phyloP scores from a whole-genome alignment of 1,139 yeast species.

The Hansenula sp. region DNA sequence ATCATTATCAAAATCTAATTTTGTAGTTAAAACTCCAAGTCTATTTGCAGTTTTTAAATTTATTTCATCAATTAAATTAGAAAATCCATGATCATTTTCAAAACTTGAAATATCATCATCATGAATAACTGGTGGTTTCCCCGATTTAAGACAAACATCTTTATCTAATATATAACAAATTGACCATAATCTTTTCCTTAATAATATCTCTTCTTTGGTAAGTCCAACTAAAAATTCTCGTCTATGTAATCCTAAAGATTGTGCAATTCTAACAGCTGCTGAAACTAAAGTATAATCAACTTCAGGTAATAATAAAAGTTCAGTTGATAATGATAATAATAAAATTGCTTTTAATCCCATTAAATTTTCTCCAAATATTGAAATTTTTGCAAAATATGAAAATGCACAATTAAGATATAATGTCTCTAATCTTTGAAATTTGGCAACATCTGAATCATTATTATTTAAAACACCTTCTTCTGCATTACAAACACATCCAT shows the following conservation, averaged over 20 bases:
- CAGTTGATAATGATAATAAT: conserved; percentile 39
- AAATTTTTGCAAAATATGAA: conserved; percentile 4
- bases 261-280: conserved; percentile 53
- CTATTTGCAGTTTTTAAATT: not conserved
- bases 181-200: conserved; percentile 49
- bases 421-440: conserved; percentile 1
- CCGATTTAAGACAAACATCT: conserved; percentile 48
- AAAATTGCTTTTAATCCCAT: conserved; percentile 43
- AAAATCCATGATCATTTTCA: conserved; percentile 8
- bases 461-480: not conserved
- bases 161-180: conserved; percentile 48
- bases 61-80: conserved; percentile 9
- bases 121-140: conserved; percentile 53
- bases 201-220: conserved; percentile 31
- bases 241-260: conserved; percentile 59
- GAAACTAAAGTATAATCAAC: conserved; percentile 40
- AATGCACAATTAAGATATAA: conserved; percentile 4
- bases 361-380: conserved; percentile 30
- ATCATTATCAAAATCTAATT: conserved; percentile 11
- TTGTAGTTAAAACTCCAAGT: conserved; percentile 7
- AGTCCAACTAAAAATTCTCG: conserved; percentile 40
- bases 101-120: conserved; percentile 39
- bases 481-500: not conserved
- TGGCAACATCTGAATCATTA: not conserved
- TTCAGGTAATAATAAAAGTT: conserved; percentile 38